Evolutionary conservation across 225 moss, liverwort and hornwort species (phyloP), one percentile per base, ranked within the genome.

Genomic region (Physcomitrium patens): DNA sequence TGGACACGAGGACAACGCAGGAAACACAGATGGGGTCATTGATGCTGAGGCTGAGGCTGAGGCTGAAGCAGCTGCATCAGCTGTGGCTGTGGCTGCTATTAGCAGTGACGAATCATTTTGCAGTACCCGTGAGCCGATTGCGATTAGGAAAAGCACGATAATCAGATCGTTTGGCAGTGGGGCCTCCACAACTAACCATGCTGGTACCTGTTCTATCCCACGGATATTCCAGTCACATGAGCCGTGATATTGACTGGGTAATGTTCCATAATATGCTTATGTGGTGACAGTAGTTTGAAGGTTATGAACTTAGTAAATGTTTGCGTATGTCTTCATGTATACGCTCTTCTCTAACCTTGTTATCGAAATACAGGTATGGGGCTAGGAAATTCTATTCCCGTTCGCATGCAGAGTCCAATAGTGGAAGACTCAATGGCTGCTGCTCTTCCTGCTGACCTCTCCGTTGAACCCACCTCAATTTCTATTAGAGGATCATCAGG

Each of bases 11-110:
- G 86, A 90, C 43, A 87, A 90, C 68, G 84, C 73, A 73, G 81
- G 75, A 52, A 82, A 77, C 43, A 78, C 70, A 49, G 85, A 85
- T 23, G 78, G 49, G 45, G 91, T 81, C 61, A 77, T 90, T 48
- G 97, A 99, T 75, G 84, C 93, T 24, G 97, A 99, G 80, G 94
- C 96, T 28, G 96, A 96, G 81, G 96, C 96, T 28, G 96, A 96
- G 80, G 96, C 96, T 12, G 93, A 93, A 80, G 93, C 93, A 71
- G 94, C 97, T 69, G 97, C 97, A 71, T 94, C 97, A 65, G 97
- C 97, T 46, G 97, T 99, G 76, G 97, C 97, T 71, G 97, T 93
- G 60, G 97, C 97, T 83, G 97, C 97, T 79, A 99, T 99, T 42
- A 94, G 93, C 70, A 95, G 94, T 77, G 97, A 99, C 76, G 97